Evolutionary conservation across 176 grass and related monocot species (phyloP), one percentile per base, ranked within the genome.

Genomic region (Avena eriantha): DNA sequence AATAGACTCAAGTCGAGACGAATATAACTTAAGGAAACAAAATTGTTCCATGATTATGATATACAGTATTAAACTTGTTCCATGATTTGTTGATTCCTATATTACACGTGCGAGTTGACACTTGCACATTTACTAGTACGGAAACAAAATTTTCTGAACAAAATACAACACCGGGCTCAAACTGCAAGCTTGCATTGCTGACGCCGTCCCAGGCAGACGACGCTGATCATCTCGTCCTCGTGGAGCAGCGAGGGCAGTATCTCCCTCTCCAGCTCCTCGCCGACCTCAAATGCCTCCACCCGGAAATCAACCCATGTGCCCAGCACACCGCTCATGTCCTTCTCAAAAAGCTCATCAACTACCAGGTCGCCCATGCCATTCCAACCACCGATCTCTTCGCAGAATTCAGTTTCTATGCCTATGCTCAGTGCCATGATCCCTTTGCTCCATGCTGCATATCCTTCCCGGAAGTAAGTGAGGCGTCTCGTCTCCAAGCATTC

Each of bases 371-470:
- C 79, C 97, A 93, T 99, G 80, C 75, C 55, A 83, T 85, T 96
- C 92, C 92, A 96, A 22, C 51, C 78, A 16, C 49, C 77, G 46
- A 96, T 93, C 71, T 93, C 92, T 43, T 85, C 84, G 70, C 80
- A 91, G 43, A 98, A 35, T 53, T 87, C 73, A 34, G 81, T 82
- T 60, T 86, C 69, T 9, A 92, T 46, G 18, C 65, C 81, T 22
- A 66, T 89, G 86, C 22, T 73, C 22, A 86, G 78, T 15, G 33
- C 59, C 46, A 57, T 19, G 76, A 88, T 86, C 45, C 97, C 92
- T 89, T 93, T 96, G 76, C 34, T 89, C 94, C 93, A 98, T 68
- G 88, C 88, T 67, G 84, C 77, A 84, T 96, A 96, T 83, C 93
- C 93, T 39, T 92, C 91, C 78, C 76, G 82, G 78, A 95, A 95